phyloP scores from a whole-genome alignment of 2,329 filamentous ascomycete species.

The Talaromyces albobiverticillius region DNA sequence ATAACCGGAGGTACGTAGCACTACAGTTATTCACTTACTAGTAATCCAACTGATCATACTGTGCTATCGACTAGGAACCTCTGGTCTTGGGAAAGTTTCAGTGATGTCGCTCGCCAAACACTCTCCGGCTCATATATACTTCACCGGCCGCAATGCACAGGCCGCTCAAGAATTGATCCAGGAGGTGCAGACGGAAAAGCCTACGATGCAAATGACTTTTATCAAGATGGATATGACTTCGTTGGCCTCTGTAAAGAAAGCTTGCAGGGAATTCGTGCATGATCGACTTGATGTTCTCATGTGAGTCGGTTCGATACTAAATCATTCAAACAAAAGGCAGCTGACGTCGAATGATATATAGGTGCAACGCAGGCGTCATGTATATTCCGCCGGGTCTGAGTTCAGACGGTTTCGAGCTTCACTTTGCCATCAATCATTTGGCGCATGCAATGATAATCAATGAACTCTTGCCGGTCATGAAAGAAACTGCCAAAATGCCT shows the following conservation, averaged over 20 bases:
- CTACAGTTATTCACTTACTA: not conserved
- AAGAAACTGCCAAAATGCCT: constrained; percentile 23
- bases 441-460: constrained; percentile 39
- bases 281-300: constrained; percentile 35
- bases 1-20: constrained; percentile 32
- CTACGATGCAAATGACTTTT: constrained; percentile 35
- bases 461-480: constrained; percentile 29
- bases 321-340: not conserved
- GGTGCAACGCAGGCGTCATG: constrained; percentile 43
- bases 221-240: constrained; percentile 45
- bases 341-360: not conserved
- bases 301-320: constrained; percentile 13
- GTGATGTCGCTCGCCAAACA: constrained; percentile 42
- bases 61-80: constrained; percentile 30
- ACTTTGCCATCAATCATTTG: constrained; percentile 39
- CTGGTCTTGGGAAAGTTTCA: constrained; percentile 48
- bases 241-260: constrained; percentile 38
- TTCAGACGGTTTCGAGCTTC: constrained; percentile 35
- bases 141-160: constrained; percentile 30
- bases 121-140: constrained; percentile 36
- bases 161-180: constrained; percentile 6
- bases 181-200: constrained; percentile 18
- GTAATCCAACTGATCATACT: not conserved
- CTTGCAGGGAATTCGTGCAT: constrained; percentile 30
- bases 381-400: constrained; percentile 33